These are phyloP conservation scores for Geotrichum europaeum DNA, from an alignment of 1,139 yeast genomes.

Conservation along the genomic window DNA sequence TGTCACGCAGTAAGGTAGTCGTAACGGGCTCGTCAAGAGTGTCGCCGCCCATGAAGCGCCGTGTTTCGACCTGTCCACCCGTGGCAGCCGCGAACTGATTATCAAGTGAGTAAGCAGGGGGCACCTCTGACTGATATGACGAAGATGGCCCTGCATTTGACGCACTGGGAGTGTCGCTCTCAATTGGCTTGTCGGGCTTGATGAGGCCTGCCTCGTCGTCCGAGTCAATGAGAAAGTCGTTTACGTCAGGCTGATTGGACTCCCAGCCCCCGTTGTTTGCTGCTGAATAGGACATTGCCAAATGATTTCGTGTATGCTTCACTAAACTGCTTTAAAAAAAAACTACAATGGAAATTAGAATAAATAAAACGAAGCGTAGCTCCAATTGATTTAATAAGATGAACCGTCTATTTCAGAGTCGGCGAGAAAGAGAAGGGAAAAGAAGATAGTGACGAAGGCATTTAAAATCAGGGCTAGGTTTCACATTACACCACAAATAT, in stretches of 20 bases:
- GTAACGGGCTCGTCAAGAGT: constrained; percentile 79
- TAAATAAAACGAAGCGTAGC: neutral
- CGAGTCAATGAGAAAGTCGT: constrained; percentile 19
- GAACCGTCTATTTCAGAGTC: neutral
- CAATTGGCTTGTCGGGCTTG: constrained; percentile 22
- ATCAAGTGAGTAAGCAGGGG: constrained; percentile 19
- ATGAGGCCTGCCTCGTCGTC: constrained; percentile 22
- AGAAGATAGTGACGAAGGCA: constrained; percentile 7
- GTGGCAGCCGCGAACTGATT: constrained; percentile 16
- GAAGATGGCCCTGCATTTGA: constrained; percentile 9
- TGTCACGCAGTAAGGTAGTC: constrained; percentile 62
- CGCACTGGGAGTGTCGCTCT: constrained; percentile 17
- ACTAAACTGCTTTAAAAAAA: neutral
- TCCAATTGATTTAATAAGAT: neutral
- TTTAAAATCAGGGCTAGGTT: neutral
- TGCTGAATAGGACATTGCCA: constrained; percentile 21
- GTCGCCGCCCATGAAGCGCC: constrained; percentile 76
- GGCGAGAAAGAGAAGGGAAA: neutral
- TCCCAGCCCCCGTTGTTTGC: constrained; percentile 20
- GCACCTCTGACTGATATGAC: constrained; percentile 19
- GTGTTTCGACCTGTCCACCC: constrained; percentile 56
- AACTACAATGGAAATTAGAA: neutral
- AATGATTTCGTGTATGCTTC: neutral
- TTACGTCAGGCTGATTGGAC: constrained; percentile 13
- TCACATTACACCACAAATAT: neutral